Conservation (phyloP, 345 rosid species). For the Lepidium aucheri region DNA sequence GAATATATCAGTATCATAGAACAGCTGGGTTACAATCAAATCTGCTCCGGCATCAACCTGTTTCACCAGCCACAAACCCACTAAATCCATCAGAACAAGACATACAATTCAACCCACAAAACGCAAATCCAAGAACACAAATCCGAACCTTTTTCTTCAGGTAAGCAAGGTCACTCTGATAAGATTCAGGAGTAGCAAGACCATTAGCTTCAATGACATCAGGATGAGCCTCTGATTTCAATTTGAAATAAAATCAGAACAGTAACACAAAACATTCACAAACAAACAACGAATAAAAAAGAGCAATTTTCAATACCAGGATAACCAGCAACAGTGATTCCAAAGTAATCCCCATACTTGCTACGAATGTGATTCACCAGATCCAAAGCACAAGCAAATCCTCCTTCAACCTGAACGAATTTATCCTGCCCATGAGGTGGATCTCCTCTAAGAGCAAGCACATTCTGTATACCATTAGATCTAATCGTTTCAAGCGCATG, state of each 20-base stretch:
- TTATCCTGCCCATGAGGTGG: slow-evolving; percentile 99
- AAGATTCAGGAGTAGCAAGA: slow-evolving; percentile 57
- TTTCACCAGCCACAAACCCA: background rate
- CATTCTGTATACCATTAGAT: slow-evolving; percentile 92
- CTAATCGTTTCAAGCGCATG: slow-evolving; percentile 77
- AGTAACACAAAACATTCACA: background rate
- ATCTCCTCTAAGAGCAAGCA: slow-evolving; percentile 96
- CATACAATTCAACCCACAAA: background rate
- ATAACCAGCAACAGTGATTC: slow-evolving; percentile 97
- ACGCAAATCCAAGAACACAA: background rate
- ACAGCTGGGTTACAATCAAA: slow-evolving; percentile 73
- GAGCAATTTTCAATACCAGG: slow-evolving; percentile 45
- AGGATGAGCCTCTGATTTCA: slow-evolving; percentile 76
- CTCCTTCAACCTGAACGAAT: slow-evolving; percentile 90
- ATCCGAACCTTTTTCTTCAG: slow-evolving; percentile 66
- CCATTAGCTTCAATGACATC: slow-evolving; percentile 74
- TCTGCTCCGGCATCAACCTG: slow-evolving; percentile 99
- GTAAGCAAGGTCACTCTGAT: slow-evolving; percentile 77
- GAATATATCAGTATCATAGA: slow-evolving; percentile 86
- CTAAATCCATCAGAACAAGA: slow-evolving; percentile 6
- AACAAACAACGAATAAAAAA: background rate
- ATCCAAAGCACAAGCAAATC: slow-evolving; percentile 93
- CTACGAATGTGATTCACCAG: slow-evolving; percentile 74
- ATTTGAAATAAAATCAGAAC: background rate
- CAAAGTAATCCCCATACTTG: slow-evolving; percentile 81